phyloP scores from a whole-genome alignment of 106 monocot genomes.

The Apostasia shenzhenica region DNA sequence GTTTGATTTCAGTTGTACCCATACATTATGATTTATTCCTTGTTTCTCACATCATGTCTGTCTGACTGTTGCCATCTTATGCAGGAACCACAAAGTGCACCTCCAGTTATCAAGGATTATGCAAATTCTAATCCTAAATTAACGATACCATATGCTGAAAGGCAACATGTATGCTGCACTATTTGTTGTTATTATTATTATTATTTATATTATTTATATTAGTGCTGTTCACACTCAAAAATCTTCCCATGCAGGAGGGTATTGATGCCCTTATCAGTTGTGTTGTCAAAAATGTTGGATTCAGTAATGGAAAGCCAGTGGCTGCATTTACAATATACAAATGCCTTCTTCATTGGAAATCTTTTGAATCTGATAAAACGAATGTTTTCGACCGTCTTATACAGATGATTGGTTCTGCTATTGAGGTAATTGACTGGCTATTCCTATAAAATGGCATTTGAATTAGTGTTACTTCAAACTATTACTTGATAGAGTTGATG shows the following conservation, averaged over 20 bases:
- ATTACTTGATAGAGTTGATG: background rate
- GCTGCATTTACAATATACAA: constrained; percentile 92
- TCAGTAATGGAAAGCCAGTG: constrained; percentile 74
- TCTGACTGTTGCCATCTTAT: constrained; percentile 6
- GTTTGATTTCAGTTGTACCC: background rate
- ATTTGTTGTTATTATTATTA: background rate
- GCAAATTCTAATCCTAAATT: constrained; percentile 46
- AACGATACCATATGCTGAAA: constrained; percentile 56
- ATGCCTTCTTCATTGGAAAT: constrained; percentile 96
- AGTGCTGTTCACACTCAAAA: constrained; percentile 4
- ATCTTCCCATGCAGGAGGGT: constrained; percentile 57
- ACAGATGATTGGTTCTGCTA: constrained; percentile 87
- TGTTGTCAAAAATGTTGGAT: constrained; percentile 69
- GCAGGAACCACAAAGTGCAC: constrained; percentile 63
- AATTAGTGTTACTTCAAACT: background rate
- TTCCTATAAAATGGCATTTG: background rate
- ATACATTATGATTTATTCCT: constrained; percentile 3
- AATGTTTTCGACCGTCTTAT: constrained; percentile 91
- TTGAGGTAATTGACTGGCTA: constrained; percentile 46
- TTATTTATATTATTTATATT: background rate
- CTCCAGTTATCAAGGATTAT: constrained; percentile 46
- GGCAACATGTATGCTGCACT: constrained; percentile 59
- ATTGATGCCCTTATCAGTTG: constrained; percentile 70
- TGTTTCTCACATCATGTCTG: background rate
- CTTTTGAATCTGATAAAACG: constrained; percentile 92